Evolutionary conservation across 352 stramenopile genomes (phyloP).

Genomic region (Pythium brassicae): DNA sequence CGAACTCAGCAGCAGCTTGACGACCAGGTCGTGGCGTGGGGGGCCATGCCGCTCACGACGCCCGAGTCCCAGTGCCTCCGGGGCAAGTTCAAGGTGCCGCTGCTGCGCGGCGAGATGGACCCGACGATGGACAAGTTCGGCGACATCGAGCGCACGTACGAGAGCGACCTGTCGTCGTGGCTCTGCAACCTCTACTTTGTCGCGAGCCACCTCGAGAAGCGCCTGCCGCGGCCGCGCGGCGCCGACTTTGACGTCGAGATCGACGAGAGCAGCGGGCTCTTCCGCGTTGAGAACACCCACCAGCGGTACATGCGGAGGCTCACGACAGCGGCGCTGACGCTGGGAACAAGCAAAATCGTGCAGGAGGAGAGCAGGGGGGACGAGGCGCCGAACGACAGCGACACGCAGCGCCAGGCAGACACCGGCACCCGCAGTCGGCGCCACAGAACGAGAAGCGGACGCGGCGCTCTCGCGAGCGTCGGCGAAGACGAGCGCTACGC

Average conservation of each 20-base stretch:
- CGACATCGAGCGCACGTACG: conserved; percentile 65
- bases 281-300: conserved; percentile 34
- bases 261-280: conserved; percentile 35
- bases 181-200: conserved; percentile 90
- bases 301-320: conserved; percentile 39
- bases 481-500: conserved; percentile 1
- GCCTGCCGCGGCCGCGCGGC: conserved; percentile 13
- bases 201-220: conserved; percentile 36
- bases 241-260: conserved; percentile 43
- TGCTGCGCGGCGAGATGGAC: conserved; percentile 83
- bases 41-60: conserved; percentile 67
- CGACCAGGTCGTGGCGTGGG: conserved; percentile 84
- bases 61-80: conserved; percentile 52
- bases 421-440: background rate
- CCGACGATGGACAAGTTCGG: conserved; percentile 71
- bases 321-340: conserved; percentile 10
- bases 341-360: background rate
- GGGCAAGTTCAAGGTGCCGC: conserved; percentile 81
- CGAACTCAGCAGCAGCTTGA: background rate
- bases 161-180: conserved; percentile 74
- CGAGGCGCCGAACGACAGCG: background rate
- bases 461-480: conserved; percentile 2
- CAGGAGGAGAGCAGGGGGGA: background rate
- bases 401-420: background rate
- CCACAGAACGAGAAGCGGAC: background rate